A percentile compares a stretch with the other conserved stretches of the same genome.
These are phyloP conservation scores for Fusarium succisae DNA, from an alignment of 2,329 filamentous ascomycete species.

Conservation along the genomic window DNA sequence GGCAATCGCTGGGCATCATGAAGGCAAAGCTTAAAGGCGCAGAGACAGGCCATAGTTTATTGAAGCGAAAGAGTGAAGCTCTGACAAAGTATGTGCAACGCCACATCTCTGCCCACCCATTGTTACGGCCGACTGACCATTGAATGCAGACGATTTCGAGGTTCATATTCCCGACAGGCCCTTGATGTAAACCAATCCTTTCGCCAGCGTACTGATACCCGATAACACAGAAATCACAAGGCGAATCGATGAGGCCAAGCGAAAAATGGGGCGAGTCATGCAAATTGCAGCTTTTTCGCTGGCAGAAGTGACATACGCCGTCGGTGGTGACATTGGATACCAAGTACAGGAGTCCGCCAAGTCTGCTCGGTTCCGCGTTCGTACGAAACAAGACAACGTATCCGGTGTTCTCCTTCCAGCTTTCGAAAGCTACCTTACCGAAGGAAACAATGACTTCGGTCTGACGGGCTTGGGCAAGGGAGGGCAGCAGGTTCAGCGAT, in stretches of 20 bases:
- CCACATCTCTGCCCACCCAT: neutral
- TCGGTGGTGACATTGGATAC: conserved; percentile 94
- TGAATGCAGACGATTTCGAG: conserved; percentile 83
- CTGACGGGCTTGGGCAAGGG: conserved; percentile 96
- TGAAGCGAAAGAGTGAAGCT: conserved; percentile 98
- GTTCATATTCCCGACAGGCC: conserved; percentile 53
- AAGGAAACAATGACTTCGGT: conserved; percentile 94
- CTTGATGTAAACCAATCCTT: neutral
- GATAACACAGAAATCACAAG: conserved; percentile 81
- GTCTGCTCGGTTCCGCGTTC: conserved; percentile 89
- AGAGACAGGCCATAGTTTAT: conserved; percentile 88
- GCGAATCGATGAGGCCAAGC: conserved; percentile 98
- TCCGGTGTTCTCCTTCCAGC: conserved; percentile 93
- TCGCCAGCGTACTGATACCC: conserved; percentile 24
- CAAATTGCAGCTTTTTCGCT: conserved; percentile 98
- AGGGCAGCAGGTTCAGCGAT: conserved; percentile 95
- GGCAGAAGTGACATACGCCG: conserved; percentile 96
- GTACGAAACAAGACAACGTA: conserved; percentile 97
- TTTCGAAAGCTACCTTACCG: conserved; percentile 90
- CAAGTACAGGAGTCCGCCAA: conserved; percentile 97
- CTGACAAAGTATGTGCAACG: conserved; percentile 81
- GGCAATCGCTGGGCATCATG: conserved; percentile 96
- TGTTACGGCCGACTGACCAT: conserved; percentile 2
- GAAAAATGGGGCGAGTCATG: conserved; percentile 99
- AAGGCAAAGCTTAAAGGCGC: conserved; percentile 97